Evolutionary conservation across 441 rosid genomes (phyloP).

Genomic region (Pelargonium cotyledonis): DNA sequence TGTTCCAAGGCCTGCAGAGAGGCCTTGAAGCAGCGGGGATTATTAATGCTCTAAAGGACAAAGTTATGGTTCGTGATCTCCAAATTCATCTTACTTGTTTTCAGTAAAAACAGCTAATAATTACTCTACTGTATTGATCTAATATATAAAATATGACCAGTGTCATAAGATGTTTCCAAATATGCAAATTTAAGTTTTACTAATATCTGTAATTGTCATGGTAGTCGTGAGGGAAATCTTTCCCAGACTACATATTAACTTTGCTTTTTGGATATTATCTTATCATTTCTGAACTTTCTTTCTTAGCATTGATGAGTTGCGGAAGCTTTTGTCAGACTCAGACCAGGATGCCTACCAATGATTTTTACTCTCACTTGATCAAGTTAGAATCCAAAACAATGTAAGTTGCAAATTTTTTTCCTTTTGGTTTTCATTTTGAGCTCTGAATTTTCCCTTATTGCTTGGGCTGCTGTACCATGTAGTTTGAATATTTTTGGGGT

Average conservation of each 20-base stretch:
- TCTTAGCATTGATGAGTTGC: conserved; percentile 37
- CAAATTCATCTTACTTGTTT: neutral
- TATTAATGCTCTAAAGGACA: conserved; percentile 57
- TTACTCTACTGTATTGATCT: neutral
- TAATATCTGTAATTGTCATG: neutral
- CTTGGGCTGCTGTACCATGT: neutral
- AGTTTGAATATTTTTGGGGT: neutral
- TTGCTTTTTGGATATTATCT: neutral
- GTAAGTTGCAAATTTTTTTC: conserved; percentile 45
- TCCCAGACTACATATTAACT: neutral
- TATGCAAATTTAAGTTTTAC: neutral
- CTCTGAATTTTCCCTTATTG: neutral
- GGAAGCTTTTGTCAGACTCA: conserved; percentile 74
- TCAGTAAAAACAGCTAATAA: neutral
- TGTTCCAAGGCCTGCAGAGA: conserved; percentile 33
- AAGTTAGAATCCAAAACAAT: conserved; percentile 73
- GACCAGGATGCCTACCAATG: conserved; percentile 82
- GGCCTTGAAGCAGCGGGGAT: conserved; percentile 64
- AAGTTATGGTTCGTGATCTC: conserved; percentile 36
- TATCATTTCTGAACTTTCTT: conserved; percentile 16
- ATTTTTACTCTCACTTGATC: conserved; percentile 71
- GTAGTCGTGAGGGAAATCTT: neutral
- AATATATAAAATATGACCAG: neutral
- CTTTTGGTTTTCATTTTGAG: neutral
- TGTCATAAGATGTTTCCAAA: neutral